phyloP scores from a whole-genome alignment of 306 rosid genomes.

The Vigna trinervia region DNA sequence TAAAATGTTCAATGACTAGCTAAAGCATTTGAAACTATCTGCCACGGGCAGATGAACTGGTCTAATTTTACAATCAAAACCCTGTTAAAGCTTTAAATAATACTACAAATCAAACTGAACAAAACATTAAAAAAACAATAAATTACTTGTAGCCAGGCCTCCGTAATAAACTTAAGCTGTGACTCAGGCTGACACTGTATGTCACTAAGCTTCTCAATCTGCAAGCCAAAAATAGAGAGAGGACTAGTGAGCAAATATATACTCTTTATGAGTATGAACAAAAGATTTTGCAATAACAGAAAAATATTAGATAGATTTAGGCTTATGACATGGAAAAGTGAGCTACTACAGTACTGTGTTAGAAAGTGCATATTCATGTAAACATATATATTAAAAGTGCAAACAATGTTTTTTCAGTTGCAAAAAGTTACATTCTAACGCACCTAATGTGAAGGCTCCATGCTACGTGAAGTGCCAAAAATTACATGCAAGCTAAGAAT shows the following conservation, averaged over 20 bases:
- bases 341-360: background rate
- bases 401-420: constrained; percentile 15
- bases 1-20: constrained; percentile 20
- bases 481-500: constrained; percentile 19
- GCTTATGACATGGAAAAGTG: constrained; percentile 16
- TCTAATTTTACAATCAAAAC: background rate
- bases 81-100: background rate
- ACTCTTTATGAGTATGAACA: constrained; percentile 21
- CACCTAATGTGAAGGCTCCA: background rate
- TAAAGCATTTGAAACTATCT: constrained; percentile 13
- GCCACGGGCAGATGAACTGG: constrained; percentile 23
- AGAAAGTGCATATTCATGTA: constrained; percentile 11
- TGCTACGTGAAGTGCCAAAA: background rate
- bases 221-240: constrained; percentile 29
- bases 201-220: constrained; percentile 96
- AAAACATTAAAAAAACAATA: constrained; percentile 25
- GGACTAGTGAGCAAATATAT: constrained; percentile 24
- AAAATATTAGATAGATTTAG: background rate
- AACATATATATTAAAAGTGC: background rate
- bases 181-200: constrained; percentile 96
- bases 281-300: constrained; percentile 1
- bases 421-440: constrained; percentile 6
- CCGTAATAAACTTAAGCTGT: constrained; percentile 94
- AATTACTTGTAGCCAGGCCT: constrained; percentile 96
- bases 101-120: constrained; percentile 23